Base-by-base conservation (phyloP, 495 filamentous ascomycete genomes). In the Daldinia vernicosa region DNA sequence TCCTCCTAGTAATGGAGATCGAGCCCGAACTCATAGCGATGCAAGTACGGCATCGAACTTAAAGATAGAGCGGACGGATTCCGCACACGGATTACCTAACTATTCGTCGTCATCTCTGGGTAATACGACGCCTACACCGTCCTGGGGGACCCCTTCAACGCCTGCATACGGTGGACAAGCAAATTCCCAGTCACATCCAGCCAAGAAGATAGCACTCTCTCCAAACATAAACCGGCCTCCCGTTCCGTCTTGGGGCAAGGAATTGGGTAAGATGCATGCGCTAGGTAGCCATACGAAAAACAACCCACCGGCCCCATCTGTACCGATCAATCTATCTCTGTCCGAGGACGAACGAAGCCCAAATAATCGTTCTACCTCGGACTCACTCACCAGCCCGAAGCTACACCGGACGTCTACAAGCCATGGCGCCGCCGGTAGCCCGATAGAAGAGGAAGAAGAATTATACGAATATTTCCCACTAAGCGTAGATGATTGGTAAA, bases 401-500 rank as follows among this genome's bases (percentile, higher is more conserved):
- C 72, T 80, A 30, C 60, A 77, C 75, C 75, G 82, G 54, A 72
- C 83, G 35, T 75, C 71, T 4, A 72, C 77, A 37, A 77, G 66
- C 43, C 68, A 74, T 53, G 70, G 60, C 30, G 60, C 59, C 1
- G 75, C 65, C 1, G 77, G 79, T 33, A 85, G 83, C 78, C 90
- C 91, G 12, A 85, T 89, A 56, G 93, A 95, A 70, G 89, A 88
- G 64, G 89, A 89, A 8, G 93, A 97, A 74, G 83, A 93, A 67
- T 79, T 96, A 24, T 97, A 97, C 74, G 93, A 97, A 77, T 97
- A 97, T 76, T 97, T 97, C 66, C 93, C 93, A 5, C 83, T 97
- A 24, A 93, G 91, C 22, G 78, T 95, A 68, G 92, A 97, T 79
- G 93, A 97, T 69, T 97, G 93, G 93, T 84, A 54, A 67, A 78